phyloP scores from a whole-genome alignment of 495 filamentous ascomycete genomes.

The Parmelia sp. region DNA sequence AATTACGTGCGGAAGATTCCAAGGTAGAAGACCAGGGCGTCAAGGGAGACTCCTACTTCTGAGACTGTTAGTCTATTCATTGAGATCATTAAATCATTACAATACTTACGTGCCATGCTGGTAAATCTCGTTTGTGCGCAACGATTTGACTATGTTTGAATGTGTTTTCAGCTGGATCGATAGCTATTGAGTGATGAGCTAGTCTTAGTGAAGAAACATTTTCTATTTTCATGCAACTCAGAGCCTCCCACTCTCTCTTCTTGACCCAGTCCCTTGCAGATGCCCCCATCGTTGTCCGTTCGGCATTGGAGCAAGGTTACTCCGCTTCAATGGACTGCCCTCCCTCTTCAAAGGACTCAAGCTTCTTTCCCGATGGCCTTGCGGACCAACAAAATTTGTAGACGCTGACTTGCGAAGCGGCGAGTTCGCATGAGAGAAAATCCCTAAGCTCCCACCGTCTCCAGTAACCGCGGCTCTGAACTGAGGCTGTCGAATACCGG shows the following conservation, averaged over 20 bases:
- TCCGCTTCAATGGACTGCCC: constrained; percentile 32
- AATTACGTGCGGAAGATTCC: too few species aligned
- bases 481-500: constrained; percentile 53
- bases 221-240: constrained; percentile 17
- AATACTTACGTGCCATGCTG: neutral
- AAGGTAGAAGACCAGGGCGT: neutral
- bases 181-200: neutral
- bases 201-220: neutral
- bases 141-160: neutral
- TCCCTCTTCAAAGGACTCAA: constrained; percentile 31
- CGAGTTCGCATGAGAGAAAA: constrained; percentile 74
- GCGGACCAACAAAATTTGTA: constrained; percentile 38
- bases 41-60: neutral
- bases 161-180: neutral
- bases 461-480: constrained; percentile 44
- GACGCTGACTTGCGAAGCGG: constrained; percentile 63
- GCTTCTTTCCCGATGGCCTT: constrained; percentile 37
- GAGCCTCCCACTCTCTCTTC: constrained; percentile 39
- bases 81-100: too few species aligned
- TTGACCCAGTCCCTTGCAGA: constrained; percentile 19
- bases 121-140: neutral
- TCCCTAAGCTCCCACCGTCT: constrained; percentile 73
- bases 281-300: constrained; percentile 34
- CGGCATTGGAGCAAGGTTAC: constrained; percentile 34
- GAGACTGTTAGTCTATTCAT: neutral